These are phyloP conservation scores for Paxillus rubicundulus DNA, from an alignment of 768 basidiomycete genomes.

Conservation along the genomic window DNA sequence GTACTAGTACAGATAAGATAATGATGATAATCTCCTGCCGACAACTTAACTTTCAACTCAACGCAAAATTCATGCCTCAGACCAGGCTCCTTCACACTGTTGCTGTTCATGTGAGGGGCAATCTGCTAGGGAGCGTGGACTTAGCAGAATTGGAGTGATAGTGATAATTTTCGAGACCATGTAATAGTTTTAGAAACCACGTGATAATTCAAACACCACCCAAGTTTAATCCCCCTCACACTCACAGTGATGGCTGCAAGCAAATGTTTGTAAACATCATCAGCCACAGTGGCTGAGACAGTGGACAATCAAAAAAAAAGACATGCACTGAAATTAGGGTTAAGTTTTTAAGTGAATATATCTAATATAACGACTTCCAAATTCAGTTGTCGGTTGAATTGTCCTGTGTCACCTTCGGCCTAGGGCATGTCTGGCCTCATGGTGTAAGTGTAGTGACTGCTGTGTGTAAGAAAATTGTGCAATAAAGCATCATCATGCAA, in stretches of 20 bases:
- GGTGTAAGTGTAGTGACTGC: neutral
- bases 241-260: conserved; percentile 2
- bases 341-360: neutral
- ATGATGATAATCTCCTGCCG: too few species aligned
- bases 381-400: neutral
- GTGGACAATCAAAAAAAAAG: neutral
- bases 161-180: too few species aligned
- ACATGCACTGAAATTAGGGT: neutral
- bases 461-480: neutral
- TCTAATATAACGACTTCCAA: neutral
- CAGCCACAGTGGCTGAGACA: conserved; percentile 2
- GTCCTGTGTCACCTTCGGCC: neutral
- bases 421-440: neutral
- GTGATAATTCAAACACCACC: conserved; percentile 1
- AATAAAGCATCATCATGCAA: neutral
- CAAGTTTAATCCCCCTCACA: conserved; percentile 4
- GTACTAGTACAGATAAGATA: too few species aligned
- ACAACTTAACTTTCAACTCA: too few species aligned
- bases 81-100: too few species aligned
- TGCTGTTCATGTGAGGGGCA: neutral
- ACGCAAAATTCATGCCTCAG: too few species aligned
- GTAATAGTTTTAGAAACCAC: neutral
- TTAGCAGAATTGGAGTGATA: neutral
- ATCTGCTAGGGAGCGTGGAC: neutral
- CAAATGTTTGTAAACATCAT: neutral